Conservation (phyloP, 768 basidiomycete genomes). For the Heimioporus sp. region DNA sequence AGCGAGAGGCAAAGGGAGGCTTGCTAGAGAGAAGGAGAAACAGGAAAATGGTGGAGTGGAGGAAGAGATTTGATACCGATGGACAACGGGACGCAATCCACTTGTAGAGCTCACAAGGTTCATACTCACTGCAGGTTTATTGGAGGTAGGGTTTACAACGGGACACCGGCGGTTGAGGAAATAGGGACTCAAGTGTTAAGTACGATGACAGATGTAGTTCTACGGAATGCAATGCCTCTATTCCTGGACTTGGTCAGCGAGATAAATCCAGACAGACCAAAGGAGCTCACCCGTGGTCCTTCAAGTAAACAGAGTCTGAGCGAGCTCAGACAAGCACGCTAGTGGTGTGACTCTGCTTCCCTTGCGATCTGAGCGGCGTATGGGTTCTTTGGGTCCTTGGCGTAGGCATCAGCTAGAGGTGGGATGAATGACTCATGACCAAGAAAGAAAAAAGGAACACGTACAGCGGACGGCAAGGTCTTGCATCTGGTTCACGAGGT, state of each 20-base stretch:
- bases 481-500: conserved; percentile 65
- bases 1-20: conserved; percentile 73
- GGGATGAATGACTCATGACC: neutral
- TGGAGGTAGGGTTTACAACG: neutral
- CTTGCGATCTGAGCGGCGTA: conserved; percentile 76
- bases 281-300: conserved; percentile 6
- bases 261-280: neutral
- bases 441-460: conserved; percentile 29
- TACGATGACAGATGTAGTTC: conserved; percentile 12
- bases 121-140: neutral
- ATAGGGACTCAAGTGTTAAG: conserved; percentile 1
- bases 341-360: conserved; percentile 49
- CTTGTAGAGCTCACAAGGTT: neutral
- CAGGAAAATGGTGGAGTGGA: neutral
- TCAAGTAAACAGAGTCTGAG: neutral
- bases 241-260: neutral
- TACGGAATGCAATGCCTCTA: conserved; percentile 18
- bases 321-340: conserved; percentile 1
- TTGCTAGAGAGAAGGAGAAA: conserved; percentile 60
- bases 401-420: conserved; percentile 57
- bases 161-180: neutral
- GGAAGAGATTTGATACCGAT: neutral
- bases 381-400: conserved; percentile 79
- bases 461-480: conserved; percentile 68
- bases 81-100: neutral